A percentile compares a stretch with the other conserved stretches of the same genome.
These are phyloP conservation scores for Cladophialophora carrionii DNA, from an alignment of 2,329 filamentous ascomycete species.

Conservation along the genomic window DNA sequence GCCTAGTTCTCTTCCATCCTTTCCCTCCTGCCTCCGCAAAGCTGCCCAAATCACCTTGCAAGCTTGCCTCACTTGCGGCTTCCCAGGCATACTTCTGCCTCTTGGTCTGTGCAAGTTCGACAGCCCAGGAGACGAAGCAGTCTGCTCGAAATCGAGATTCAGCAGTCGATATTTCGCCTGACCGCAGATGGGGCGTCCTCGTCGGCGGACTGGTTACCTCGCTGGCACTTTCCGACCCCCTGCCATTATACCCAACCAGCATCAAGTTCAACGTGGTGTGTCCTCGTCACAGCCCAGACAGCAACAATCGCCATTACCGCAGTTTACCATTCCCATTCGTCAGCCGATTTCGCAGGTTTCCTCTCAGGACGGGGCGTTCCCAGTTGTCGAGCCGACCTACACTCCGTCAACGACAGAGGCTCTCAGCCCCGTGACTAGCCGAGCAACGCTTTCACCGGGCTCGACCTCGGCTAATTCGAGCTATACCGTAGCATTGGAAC, in stretches of 20 bases:
- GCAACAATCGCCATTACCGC: slow-evolving; percentile 1
- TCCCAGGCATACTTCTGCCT: slow-evolving; percentile 17
- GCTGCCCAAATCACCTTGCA: slow-evolving; percentile 19
- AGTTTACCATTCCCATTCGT: not conserved
- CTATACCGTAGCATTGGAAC: slow-evolving; percentile 21
- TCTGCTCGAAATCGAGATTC: not conserved
- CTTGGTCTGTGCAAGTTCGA: not conserved
- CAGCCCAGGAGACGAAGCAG: not conserved
- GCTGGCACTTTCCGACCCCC: slow-evolving; percentile 22
- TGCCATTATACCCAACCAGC: slow-evolving; percentile 9
- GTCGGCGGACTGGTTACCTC: slow-evolving; percentile 24
- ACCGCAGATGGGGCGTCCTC: slow-evolving; percentile 27
- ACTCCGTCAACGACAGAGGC: slow-evolving; percentile 21
- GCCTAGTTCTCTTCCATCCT: slow-evolving; percentile 18
- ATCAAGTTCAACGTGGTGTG: not conserved
- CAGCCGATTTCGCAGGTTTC: slow-evolving; percentile 1
- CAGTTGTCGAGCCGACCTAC: slow-evolving; percentile 4
- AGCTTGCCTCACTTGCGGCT: slow-evolving; percentile 1
- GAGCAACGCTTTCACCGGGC: slow-evolving; percentile 19
- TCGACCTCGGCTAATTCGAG: slow-evolving; percentile 19
- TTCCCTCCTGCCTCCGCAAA: not conserved
- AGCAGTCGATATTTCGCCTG: slow-evolving; percentile 14
- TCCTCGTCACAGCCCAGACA: slow-evolving; percentile 12
- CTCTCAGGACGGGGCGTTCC: not conserved
- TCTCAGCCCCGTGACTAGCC: slow-evolving; percentile 25